Base-by-base conservation (phyloP, 805 yeast species). In the Metschnikowia gelsemii region DNA sequence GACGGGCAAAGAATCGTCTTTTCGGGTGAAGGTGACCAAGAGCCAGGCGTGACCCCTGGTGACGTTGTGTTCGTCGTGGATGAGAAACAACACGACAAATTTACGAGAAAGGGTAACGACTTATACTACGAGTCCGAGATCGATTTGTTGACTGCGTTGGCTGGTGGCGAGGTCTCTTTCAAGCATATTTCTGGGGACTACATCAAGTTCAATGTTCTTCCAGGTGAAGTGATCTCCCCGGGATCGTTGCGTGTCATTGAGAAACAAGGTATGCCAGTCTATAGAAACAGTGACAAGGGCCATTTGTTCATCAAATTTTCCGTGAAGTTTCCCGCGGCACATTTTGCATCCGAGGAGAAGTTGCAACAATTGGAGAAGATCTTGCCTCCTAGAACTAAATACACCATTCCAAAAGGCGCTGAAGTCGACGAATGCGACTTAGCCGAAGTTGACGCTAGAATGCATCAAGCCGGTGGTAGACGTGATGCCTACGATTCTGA, bases 261-360 rank as follows among this genome's bases (percentile, higher is more conserved):
- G 55, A 87, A 82, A 57, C 90, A 91, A 68, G 99, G 99, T 81
- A 93, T 93, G 99, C 99, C 99, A 53, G 72, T 91, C 52, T 83
- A 76, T 69, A 82, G 93, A 69, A 83, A 78, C 62, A 96, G 96
- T 63, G 87, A 89, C 50, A 75, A 64, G 58, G 99, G 99, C 68
- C 80, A 88, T 70, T 76, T 93, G 71, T 80, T 87, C 57, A 71
- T 93, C 55, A 83, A 86, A 62, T 93, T 93, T 70, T 81, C 80
- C 51, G 78, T 93, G 58, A 88, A 85, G 62, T 93, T 93, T 87
- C 99, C 99, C 51, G 61, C 63, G 39, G 66, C 74, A 40, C 76
- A 82, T 59, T 88, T 87, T 62, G 76, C 95, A 35, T 58, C 76
- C 46, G 96, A 86, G 63, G 88, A 81, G 39, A 76, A 83, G 59